Conservation (phyloP, 768 basidiomycete species). For the Lyophyllum shimeji region DNA sequence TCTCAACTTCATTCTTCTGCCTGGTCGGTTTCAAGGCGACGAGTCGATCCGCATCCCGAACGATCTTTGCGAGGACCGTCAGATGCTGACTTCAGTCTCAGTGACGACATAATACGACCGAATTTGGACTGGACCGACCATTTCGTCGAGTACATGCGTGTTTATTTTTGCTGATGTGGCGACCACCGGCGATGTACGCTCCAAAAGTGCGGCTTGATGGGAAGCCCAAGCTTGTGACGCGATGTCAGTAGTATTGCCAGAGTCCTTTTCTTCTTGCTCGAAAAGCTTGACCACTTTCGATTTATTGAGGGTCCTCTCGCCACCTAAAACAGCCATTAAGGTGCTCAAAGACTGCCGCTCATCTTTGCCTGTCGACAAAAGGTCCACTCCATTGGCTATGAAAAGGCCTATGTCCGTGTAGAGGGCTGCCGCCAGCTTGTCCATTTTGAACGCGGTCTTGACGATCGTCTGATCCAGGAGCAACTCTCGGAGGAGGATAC, state of each 20-base stretch:
- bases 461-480: conserved; percentile 29
- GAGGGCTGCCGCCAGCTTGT: conserved; percentile 39
- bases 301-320: conserved; percentile 27
- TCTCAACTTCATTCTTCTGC: conserved; percentile 46
- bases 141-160: conserved; percentile 19
- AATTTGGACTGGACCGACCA: conserved; percentile 22
- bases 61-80: conserved; percentile 32
- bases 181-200: conserved; percentile 15
- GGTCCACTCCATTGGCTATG: conserved; percentile 37
- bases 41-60: conserved; percentile 38
- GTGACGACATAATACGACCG: neutral
- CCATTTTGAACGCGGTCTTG: conserved; percentile 48
- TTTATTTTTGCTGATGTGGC: conserved; percentile 21
- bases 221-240: conserved; percentile 48
- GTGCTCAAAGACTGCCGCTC: conserved; percentile 33
- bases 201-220: conserved; percentile 30
- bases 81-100: conserved; percentile 33
- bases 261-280: conserved; percentile 21
- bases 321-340: conserved; percentile 37
- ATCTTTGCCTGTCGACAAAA: conserved; percentile 31
- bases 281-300: conserved; percentile 29
- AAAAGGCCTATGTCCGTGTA: conserved; percentile 35
- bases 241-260: conserved; percentile 14
- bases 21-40: conserved; percentile 40
- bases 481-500: conserved; percentile 25